Evolutionary conservation across 164 flowering plant species (phyloP).

Genomic region (Sextonia rubra): DNA sequence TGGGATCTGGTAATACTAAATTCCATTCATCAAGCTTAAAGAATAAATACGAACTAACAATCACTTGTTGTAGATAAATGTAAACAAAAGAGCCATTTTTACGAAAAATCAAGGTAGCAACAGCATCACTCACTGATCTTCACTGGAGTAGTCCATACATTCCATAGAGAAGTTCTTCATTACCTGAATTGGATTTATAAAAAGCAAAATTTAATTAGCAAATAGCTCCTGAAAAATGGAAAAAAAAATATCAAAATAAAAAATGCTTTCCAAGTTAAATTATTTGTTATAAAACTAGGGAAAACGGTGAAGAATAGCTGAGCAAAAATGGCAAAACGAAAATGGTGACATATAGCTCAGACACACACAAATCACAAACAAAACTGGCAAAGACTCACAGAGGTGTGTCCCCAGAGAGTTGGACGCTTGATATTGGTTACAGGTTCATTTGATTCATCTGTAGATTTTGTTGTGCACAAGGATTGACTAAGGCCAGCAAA

Average conservation of each 20-base stretch:
- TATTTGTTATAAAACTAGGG: background rate
- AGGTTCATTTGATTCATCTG: constrained; percentile 30
- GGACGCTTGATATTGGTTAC: constrained; percentile 22
- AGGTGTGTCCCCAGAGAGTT: constrained; percentile 60
- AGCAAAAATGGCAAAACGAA: background rate
- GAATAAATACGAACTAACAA: background rate
- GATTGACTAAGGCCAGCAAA: constrained; percentile 12
- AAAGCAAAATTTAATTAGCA: background rate
- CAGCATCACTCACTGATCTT: constrained; percentile 70
- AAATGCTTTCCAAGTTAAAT: background rate
- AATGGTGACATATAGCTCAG: background rate
- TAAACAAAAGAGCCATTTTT: background rate
- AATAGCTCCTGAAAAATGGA: background rate
- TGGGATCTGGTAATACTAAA: background rate
- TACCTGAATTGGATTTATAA: constrained; percentile 40
- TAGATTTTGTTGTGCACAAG: constrained; percentile 19
- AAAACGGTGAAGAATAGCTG: background rate
- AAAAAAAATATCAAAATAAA: background rate
- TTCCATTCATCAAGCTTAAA: background rate
- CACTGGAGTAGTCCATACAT: constrained; percentile 50
- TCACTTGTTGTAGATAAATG: background rate
- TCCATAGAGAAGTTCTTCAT: constrained; percentile 82
- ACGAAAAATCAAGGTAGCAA: background rate
- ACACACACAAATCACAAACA: background rate
- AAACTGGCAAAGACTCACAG: constrained; percentile 48